Evolutionary conservation across 306 rosid species (phyloP).

Genomic region (Castanopsis chinensis): DNA sequence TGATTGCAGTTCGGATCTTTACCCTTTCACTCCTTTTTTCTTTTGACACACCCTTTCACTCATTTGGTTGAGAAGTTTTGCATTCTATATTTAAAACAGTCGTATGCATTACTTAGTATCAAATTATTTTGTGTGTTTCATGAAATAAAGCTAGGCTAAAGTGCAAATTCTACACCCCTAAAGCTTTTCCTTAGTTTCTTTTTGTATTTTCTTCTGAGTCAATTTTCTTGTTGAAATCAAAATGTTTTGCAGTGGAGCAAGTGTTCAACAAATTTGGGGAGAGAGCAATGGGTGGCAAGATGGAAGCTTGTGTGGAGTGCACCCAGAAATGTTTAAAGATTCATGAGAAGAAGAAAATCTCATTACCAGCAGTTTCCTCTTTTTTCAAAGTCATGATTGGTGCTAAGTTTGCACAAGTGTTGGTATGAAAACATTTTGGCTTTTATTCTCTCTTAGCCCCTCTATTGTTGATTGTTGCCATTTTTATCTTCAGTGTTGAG

Average conservation of each 20-base stretch:
- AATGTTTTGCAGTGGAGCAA: not conserved
- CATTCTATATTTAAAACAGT: too few species aligned
- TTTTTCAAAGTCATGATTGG: constrained; percentile 67
- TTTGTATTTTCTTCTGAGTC: not conserved
- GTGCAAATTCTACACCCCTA: not conserved
- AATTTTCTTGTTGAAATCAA: not conserved
- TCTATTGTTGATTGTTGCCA: not conserved
- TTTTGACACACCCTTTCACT: too few species aligned
- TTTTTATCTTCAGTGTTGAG: not conserved
- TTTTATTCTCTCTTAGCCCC: constrained; percentile 4
- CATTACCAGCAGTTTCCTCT: constrained; percentile 19
- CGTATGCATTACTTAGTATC: too few species aligned
- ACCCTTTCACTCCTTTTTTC: too few species aligned
- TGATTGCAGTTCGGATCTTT: not conserved
- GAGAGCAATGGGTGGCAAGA: constrained; percentile 32
- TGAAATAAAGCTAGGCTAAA: too few species aligned
- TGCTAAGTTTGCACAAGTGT: constrained; percentile 21
- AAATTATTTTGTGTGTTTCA: too few species aligned
- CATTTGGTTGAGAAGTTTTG: too few species aligned
- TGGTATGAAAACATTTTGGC: constrained; percentile 36
- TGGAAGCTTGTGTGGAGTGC: constrained; percentile 39
- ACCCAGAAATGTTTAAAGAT: constrained; percentile 30
- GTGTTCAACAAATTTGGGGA: not conserved
- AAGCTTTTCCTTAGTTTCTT: not conserved
- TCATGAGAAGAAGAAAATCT: constrained; percentile 34